phyloP scores from a whole-genome alignment of 2,329 filamentous ascomycete genomes.

The Alternaria ethzedia region DNA sequence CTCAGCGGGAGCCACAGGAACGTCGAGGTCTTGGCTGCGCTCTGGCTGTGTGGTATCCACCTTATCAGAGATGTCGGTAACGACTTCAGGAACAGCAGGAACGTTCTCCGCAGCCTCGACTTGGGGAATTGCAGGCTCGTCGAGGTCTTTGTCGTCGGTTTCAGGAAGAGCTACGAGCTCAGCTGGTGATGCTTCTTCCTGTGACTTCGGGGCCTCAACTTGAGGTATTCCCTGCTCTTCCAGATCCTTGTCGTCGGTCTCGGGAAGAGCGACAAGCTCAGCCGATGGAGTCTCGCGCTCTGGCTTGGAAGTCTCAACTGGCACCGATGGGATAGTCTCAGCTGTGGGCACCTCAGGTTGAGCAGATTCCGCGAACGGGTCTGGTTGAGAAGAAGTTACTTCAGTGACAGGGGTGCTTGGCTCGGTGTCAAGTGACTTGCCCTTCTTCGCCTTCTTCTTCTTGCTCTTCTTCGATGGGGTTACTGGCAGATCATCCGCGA shows the following conservation, averaged over 20 bases:
- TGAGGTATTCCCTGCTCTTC: background rate
- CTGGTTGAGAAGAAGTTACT: background rate
- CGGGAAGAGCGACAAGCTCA: conserved; percentile 1
- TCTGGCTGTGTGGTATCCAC: background rate
- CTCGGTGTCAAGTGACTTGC: conserved; percentile 12
- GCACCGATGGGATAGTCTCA: background rate
- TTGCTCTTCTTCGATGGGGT: conserved; percentile 51
- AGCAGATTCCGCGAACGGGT: background rate
- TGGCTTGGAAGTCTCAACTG: background rate
- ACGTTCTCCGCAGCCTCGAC: background rate
- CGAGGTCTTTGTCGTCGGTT: conserved; percentile 2
- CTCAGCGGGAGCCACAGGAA: background rate
- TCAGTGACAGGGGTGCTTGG: conserved; percentile 14
- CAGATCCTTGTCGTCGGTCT: background rate
- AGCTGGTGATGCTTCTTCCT: background rate
- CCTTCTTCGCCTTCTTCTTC: conserved; percentile 46
- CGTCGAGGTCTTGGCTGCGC: conserved; percentile 7
- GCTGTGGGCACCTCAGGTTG: background rate
- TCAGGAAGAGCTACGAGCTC: conserved; percentile 1
- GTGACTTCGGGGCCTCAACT: background rate
- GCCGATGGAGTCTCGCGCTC: background rate
- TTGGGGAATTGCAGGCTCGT: background rate
- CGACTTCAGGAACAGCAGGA: background rate
- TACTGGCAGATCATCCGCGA: conserved; percentile 7
- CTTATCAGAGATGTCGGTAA: background rate